Base-by-base conservation (phyloP, 1,139 yeast species). In the Blastobotrys apis region DNA sequence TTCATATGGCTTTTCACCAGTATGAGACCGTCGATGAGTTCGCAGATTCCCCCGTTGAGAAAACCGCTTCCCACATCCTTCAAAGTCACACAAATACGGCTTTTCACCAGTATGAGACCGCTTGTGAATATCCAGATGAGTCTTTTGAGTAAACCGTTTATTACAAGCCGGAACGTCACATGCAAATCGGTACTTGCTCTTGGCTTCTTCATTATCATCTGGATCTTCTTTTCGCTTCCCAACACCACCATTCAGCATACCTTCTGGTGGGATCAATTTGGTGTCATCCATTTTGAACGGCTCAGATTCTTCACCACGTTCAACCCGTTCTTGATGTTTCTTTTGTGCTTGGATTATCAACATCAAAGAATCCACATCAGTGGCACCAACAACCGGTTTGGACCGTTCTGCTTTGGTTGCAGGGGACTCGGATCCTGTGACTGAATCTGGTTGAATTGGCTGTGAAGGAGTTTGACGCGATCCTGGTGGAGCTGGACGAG, bases 11-110 rank as follows among this genome's bases (percentile, higher is more conserved):
- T 84, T 84, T 56, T 86, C 95, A 19, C 96, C 96, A 0, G 95
- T 86, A 56, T 85, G 95, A 25, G 86, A 69, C 52, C 95, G 69
- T 55, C 80, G 68, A 67, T 86, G 95, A 0, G 97, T 88, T 50
- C 95, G 71, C 57, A 90, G 71, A 62, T 88, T 88, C 32, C 97
- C 96, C 39, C 95, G 94, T 64, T 90, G 97, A 0, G 96, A 86
- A 56, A 90, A 90, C 49, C 82, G 70, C 64, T 87, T 87, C 46
- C 78, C 83, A 53, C 84, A 90, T 32, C 62, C 67, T 1, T 65
- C 67, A 67, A 72, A 82, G 17, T 76, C 74, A 62, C 97, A 90
- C 57, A 76, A 81, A 63, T 80, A 90, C 10, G 71, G 72, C 40
- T 67, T 52, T 45, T 64, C 67, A 23, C 97, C 97, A 1, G 96